These are phyloP conservation scores for Puccinia horiana DNA, from an alignment of 1,284 basidiomycete species.

Conservation along the genomic window DNA sequence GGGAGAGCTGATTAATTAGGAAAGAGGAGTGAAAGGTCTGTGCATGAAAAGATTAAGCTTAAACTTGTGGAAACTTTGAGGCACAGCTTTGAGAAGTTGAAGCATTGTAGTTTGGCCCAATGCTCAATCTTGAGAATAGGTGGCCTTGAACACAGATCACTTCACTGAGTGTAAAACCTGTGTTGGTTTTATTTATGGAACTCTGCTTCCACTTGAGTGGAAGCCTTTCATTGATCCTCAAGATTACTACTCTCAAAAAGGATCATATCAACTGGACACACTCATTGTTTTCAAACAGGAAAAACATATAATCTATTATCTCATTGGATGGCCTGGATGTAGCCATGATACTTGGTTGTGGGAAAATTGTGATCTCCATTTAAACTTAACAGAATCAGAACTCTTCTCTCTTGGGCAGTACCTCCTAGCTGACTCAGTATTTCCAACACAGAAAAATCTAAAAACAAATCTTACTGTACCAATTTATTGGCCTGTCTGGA, in stretches of 20 bases:
- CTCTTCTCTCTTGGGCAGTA: too few relatives aligned
- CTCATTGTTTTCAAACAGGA: background rate
- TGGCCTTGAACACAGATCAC: background rate
- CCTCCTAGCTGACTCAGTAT: too few relatives aligned
- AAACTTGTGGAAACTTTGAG: too few relatives aligned
- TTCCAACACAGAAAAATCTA: too few relatives aligned
- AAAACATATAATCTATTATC: background rate
- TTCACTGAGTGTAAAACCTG: background rate
- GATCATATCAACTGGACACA: background rate
- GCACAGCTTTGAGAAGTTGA: too few relatives aligned
- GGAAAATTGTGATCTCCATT: constrained; percentile 4
- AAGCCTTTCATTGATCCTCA: background rate
- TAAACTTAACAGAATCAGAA: too few relatives aligned
- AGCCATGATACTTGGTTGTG: too few relatives aligned
- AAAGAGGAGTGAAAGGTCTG: too few relatives aligned
- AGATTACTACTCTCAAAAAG: background rate
- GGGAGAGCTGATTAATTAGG: too few relatives aligned
- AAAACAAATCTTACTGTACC: too few relatives aligned
- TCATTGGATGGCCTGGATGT: background rate
- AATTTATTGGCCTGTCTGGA: too few relatives aligned
- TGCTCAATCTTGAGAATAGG: background rate
- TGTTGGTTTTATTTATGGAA: constrained; percentile 24
- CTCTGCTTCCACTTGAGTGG: background rate
- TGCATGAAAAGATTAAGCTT: too few relatives aligned
- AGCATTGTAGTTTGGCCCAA: background rate